Conservation (phyloP, 2,329 filamentous ascomycete genomes). For the Alternaria postmessia region DNA sequence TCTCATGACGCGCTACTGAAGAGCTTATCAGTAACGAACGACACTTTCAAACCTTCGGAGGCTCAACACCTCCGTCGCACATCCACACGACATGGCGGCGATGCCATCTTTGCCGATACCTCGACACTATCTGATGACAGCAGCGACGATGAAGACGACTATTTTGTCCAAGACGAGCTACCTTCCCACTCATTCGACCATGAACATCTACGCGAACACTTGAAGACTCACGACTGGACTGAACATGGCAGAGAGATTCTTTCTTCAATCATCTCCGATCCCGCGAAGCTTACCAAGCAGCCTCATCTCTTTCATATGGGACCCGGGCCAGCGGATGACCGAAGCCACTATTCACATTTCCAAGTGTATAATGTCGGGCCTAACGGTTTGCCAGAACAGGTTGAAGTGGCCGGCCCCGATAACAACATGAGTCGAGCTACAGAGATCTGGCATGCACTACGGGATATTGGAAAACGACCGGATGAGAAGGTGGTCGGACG, state of each 20-base stretch:
- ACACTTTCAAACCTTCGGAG: conserved; percentile 36
- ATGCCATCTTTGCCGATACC: conserved; percentile 43
- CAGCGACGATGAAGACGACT: conserved; percentile 48
- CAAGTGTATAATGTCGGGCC: conserved; percentile 65
- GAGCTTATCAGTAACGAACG: conserved; percentile 40
- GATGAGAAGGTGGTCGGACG: conserved; percentile 60
- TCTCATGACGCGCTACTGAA: conserved; percentile 44
- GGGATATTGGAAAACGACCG: conserved; percentile 48
- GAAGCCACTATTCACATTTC: conserved; percentile 58
- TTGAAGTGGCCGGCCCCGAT: conserved; percentile 45
- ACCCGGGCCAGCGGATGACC: conserved; percentile 53
- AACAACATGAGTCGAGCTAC: conserved; percentile 46
- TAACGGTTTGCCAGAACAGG: conserved; percentile 54
- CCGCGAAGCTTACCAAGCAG: conserved; percentile 54
- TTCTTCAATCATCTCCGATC: conserved; percentile 54
- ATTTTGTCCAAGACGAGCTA: conserved; percentile 52
- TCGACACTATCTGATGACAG: conserved; percentile 48
- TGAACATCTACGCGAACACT: conserved; percentile 56
- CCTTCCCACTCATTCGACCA: conserved; percentile 52
- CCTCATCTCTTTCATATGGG: conserved; percentile 54
- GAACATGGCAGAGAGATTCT: conserved; percentile 53
- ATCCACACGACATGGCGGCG: conserved; percentile 30
- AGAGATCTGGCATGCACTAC: conserved; percentile 43
- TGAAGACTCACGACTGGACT: conserved; percentile 55
- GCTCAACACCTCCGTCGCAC: conserved; percentile 32